A percentile compares a stretch with the other conserved stretches of the same genome.
Conservation (phyloP, 148 eudicot species). For the Chenopodium berlandieri region DNA sequence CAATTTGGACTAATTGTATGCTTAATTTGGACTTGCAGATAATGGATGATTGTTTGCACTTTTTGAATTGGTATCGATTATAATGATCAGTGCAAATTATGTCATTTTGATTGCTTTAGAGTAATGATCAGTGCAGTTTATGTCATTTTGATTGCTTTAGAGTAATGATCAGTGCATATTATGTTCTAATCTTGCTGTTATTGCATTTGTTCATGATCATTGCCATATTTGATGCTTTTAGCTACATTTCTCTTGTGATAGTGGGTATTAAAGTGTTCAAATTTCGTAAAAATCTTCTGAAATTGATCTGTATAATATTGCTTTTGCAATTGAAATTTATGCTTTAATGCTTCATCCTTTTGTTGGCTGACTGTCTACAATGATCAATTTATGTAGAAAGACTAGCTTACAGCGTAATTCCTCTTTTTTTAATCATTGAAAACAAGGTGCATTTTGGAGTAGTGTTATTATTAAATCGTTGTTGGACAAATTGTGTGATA, state of each 20-base stretch:
- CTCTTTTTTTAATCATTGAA: background rate
- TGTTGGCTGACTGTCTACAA: background rate
- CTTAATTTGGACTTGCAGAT: conserved; percentile 13
- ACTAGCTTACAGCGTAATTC: background rate
- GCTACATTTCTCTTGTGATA: background rate
- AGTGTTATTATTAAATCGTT: background rate
- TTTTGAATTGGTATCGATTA: conserved; percentile 19
- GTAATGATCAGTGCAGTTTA: conserved; percentile 15
- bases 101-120: background rate
- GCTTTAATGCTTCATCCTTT: background rate
- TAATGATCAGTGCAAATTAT: conserved; percentile 18
- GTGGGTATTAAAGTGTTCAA: background rate
- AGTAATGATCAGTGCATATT: conserved; percentile 18
- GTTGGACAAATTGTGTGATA: background rate
- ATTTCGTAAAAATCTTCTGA: background rate
- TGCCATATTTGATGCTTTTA: background rate
- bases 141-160: background rate
- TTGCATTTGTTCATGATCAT: conserved; percentile 15
- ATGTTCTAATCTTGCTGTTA: conserved; percentile 10
- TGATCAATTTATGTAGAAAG: background rate
- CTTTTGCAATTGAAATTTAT: background rate
- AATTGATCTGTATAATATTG: background rate
- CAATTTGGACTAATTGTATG: conserved; percentile 14
- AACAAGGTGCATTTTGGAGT: background rate
- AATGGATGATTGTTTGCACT: background rate